These are phyloP conservation scores for Pestalotiopsis sp. DNA, from an alignment of 2,329 filamentous ascomycete genomes.

Conservation along the genomic window DNA sequence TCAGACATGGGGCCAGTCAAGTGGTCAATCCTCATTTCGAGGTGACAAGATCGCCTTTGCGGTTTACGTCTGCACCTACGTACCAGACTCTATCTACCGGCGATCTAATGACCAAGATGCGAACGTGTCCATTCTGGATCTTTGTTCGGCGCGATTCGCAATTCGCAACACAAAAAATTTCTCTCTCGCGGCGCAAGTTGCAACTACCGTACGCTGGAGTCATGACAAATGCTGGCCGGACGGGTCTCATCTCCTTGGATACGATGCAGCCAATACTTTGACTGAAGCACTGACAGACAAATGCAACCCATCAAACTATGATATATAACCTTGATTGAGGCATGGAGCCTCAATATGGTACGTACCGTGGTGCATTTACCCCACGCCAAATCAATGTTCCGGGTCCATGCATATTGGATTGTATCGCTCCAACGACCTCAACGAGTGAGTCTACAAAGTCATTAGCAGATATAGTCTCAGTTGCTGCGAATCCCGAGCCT, in stretches of 20 bases:
- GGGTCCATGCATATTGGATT: background rate
- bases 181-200: background rate
- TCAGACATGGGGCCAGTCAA: background rate
- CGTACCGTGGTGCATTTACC: background rate
- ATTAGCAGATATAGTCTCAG: background rate
- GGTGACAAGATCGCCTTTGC: background rate
- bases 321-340: background rate
- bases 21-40: slow-evolving; percentile 5
- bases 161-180: background rate
- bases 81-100: background rate
- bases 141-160: background rate
- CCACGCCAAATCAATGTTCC: background rate
- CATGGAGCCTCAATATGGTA: background rate
- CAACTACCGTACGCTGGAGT: background rate
- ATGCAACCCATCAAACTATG: no score
- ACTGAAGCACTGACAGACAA: no score
- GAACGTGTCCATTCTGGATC: background rate
- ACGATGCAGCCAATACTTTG: background rate
- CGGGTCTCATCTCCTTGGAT: background rate
- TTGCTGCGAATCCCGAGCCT: background rate
- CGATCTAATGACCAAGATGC: background rate
- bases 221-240: background rate
- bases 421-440: background rate
- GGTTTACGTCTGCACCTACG: background rate
- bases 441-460: background rate